Evolutionary conservation across 208 protist genomes (phyloP).

Genomic region (Naegleria lovaniensis): DNA sequence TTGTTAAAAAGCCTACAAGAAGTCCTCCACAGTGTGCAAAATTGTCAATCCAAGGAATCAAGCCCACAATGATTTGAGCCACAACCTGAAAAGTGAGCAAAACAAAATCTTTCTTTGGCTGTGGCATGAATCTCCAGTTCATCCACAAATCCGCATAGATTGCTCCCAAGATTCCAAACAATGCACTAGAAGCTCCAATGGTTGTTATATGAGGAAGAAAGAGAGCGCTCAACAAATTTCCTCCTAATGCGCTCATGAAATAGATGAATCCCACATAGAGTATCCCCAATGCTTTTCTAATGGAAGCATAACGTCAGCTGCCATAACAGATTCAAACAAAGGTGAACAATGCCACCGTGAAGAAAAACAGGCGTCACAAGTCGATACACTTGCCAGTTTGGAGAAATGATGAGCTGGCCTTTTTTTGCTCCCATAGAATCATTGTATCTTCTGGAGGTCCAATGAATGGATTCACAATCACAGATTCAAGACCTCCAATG

Average conservation of each 20-base stretch:
- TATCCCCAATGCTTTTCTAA: background rate
- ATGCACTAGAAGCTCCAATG: background rate
- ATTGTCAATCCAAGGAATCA: constrained; percentile 20
- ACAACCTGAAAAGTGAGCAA: background rate
- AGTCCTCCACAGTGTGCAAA: background rate
- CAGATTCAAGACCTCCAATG: background rate
- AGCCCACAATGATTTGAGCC: background rate
- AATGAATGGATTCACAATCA: background rate
- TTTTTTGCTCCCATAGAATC: background rate
- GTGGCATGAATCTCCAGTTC: constrained; percentile 2
- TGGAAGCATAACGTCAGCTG: background rate
- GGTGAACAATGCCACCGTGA: background rate
- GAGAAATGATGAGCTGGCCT: background rate
- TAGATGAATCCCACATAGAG: background rate
- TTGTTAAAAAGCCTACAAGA: background rate
- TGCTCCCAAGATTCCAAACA: background rate
- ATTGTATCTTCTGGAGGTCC: background rate
- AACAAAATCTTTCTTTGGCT: background rate
- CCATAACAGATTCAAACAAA: background rate
- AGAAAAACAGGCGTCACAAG: background rate
- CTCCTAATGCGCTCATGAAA: background rate
- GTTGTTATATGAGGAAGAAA: background rate
- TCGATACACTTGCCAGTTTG: background rate
- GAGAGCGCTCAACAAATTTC: background rate
- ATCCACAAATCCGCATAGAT: background rate